Base-by-base conservation (phyloP, 2,329 filamentous ascomycete species). In the Uncinocarpus reesii region DNA sequence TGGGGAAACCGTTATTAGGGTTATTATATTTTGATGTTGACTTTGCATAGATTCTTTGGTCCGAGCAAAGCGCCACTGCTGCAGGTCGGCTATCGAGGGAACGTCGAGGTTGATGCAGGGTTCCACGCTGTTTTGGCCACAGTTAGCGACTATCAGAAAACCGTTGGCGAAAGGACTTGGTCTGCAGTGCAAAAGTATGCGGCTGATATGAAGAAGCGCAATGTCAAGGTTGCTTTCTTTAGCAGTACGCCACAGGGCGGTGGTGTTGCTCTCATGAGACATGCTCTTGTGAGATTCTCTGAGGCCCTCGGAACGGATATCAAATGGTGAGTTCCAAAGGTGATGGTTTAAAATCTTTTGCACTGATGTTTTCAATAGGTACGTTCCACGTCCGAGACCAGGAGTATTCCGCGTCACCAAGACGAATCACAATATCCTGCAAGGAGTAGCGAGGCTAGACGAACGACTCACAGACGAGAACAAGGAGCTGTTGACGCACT, bases 381-480 rank as follows among this genome's bases (percentile, higher is more conserved):
- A 76, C 52, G 85, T 90, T 1, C 86, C 86, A 5, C 87, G 86
- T 62, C 84, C 86, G 18, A 80, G 83, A 43, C 84, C 84, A 2
- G 81, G 83, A 13, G 80, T 90, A 8, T 92, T 92, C 65, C 76
- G 84, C 43, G 83, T 86, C 64, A 92, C 86, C 56, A 92, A 92
- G 68, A 88, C 83, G 55, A 84, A 88, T 57, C 86, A 92, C 76
- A 92, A 92, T 65, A 89, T 90, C 54, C 78, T 92, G 2, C 86
- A 92, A 66, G 86, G 85, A 7, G 85, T 89, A 35, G 79, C 80
- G 34, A 71, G 74, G 21, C 76, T 79, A 0, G 75, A 77, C 2
- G 76, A 85, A 56, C 75, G 78, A n/a, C 72, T 90, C 26, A 78
- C 74, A 0, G 56, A 70, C 1, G 75, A 83, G 1, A 77, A 85